Percentiles rank a stretch among this genome's conserved stretches.
phyloP scores from a whole-genome alignment of 305 asterid genomes.

The Fraxinus nigra region DNA sequence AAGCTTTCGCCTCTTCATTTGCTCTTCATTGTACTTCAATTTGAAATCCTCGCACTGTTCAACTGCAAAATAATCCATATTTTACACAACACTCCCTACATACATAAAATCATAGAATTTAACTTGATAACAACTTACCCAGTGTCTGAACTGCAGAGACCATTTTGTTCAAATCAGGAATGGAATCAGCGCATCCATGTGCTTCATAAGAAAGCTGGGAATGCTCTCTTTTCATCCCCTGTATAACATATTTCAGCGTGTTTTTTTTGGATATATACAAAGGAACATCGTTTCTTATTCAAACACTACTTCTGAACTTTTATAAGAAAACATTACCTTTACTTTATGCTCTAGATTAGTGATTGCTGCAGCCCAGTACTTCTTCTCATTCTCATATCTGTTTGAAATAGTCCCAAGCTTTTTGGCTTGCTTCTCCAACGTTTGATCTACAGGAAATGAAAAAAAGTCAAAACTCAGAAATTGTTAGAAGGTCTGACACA shows the following conservation, averaged over 20 bases:
- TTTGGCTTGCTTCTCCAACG: constrained; percentile 58
- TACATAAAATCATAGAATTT: constrained; percentile 1
- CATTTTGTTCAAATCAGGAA: constrained; percentile 89
- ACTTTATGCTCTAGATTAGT: constrained; percentile 58
- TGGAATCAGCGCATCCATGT: constrained; percentile 74
- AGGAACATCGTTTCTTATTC: background rate
- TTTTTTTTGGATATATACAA: constrained; percentile 15
- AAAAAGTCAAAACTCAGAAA: background rate
- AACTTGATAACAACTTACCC: constrained; percentile 47
- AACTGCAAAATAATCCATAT: constrained; percentile 44
- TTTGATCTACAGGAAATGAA: constrained; percentile 48
- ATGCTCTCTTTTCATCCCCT: constrained; percentile 86
- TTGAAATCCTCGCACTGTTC: constrained; percentile 94
- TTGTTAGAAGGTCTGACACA: background rate
- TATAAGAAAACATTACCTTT: constrained; percentile 44
- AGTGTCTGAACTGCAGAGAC: constrained; percentile 85
- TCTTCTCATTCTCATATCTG: constrained; percentile 62
- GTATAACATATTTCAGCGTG: constrained; percentile 18
- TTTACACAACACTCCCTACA: constrained; percentile 8
- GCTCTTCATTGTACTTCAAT: constrained; percentile 86
- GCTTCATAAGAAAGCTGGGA: constrained; percentile 80
- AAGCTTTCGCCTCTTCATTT: constrained; percentile 79
- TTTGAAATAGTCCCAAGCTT: constrained; percentile 53
- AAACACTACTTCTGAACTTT: background rate
- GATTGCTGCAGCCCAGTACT: constrained; percentile 59